Evolutionary conservation across 2,329 filamentous ascomycete species (phyloP).

Genomic region (Aspergillus piperis): DNA sequence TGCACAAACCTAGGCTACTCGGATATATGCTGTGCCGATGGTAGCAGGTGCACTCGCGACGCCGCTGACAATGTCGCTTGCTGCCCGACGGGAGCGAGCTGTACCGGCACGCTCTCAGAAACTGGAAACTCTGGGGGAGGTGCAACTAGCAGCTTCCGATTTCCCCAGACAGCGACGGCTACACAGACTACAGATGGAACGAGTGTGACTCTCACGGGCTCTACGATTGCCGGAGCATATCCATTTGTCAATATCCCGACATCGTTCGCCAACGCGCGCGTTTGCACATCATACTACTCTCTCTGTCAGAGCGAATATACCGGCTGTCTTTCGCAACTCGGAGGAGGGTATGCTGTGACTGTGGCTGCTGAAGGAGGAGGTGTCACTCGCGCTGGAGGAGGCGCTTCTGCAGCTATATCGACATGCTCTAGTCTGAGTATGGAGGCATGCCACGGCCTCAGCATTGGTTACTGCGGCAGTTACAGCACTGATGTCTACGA

Average conservation of each 20-base stretch:
- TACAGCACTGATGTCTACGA: slow-evolving; percentile 27
- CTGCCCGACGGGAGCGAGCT: slow-evolving; percentile 59
- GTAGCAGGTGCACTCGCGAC: slow-evolving; percentile 59
- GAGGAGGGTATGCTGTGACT: slow-evolving; percentile 55
- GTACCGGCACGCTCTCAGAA: slow-evolving; percentile 56
- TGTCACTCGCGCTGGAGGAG: slow-evolving; percentile 49
- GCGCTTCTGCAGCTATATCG: slow-evolving; percentile 44
- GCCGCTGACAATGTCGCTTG: slow-evolving; percentile 60
- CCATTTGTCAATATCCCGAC: slow-evolving; percentile 58
- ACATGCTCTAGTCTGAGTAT: slow-evolving; percentile 51
- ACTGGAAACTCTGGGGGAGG: slow-evolving; percentile 24
- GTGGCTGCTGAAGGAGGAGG: slow-evolving; percentile 53
- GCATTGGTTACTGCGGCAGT: slow-evolving; percentile 48
- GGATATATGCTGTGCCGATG: slow-evolving; percentile 57
- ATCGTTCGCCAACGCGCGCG: slow-evolving; percentile 52
- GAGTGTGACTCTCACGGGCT: slow-evolving; percentile 32
- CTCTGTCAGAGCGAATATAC: slow-evolving; percentile 52
- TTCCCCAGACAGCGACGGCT: slow-evolving; percentile 34
- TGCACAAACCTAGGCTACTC: slow-evolving; percentile 56
- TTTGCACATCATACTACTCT: slow-evolving; percentile 57
- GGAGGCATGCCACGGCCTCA: slow-evolving; percentile 52
- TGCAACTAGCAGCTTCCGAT: slow-evolving; percentile 35
- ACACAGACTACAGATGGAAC: slow-evolving; percentile 30
- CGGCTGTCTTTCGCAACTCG: slow-evolving; percentile 48
- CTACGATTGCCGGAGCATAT: slow-evolving; percentile 53